A percentile compares a stretch with the other conserved stretches of the same genome.
Evolutionary conservation across 495 filamentous ascomycete genomes (phyloP).

Genomic region (Penicillium fimorum): DNA sequence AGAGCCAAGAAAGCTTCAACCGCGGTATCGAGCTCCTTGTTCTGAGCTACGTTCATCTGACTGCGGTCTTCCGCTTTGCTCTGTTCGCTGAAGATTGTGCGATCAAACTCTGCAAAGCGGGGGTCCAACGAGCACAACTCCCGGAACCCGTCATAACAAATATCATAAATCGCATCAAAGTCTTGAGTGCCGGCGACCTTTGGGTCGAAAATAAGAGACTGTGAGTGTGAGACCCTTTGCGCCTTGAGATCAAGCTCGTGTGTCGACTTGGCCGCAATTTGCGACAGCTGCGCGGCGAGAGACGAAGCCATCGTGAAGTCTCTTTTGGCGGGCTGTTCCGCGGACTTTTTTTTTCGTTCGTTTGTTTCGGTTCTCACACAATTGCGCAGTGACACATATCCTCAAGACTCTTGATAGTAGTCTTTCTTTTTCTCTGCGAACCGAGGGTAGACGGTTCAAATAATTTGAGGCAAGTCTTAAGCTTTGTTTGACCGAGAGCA

Average conservation of each 20-base stretch:
- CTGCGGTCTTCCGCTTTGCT: conserved; percentile 84
- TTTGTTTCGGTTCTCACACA: conserved; percentile 16
- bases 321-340: conserved; percentile 9
- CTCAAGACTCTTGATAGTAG: conserved; percentile 7
- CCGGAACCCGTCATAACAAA: conserved; percentile 83
- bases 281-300: conserved; percentile 75
- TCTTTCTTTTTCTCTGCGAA: conserved; percentile 3
- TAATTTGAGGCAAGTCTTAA: conserved; percentile 6
- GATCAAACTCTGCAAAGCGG: conserved; percentile 66
- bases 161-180: conserved; percentile 80
- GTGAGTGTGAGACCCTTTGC: conserved; percentile 81
- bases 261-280: conserved; percentile 73
- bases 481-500: conserved; percentile 3
- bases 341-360: neutral
- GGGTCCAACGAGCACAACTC: conserved; percentile 84
- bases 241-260: conserved; percentile 83
- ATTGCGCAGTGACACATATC: conserved; percentile 23
- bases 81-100: conserved; percentile 82
- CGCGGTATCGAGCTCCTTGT: conserved; percentile 71
- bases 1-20: conserved; percentile 79
- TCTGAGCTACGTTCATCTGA: conserved; percentile 77
- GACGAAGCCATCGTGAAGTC: conserved; percentile 66
- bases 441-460: neutral
- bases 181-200: conserved; percentile 78
- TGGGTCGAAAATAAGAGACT: conserved; percentile 87